Evolutionary conservation across 2,329 filamentous ascomycete species (phyloP), one percentile per base, ranked within the genome.

Genomic region (Penicillium sp.): DNA sequence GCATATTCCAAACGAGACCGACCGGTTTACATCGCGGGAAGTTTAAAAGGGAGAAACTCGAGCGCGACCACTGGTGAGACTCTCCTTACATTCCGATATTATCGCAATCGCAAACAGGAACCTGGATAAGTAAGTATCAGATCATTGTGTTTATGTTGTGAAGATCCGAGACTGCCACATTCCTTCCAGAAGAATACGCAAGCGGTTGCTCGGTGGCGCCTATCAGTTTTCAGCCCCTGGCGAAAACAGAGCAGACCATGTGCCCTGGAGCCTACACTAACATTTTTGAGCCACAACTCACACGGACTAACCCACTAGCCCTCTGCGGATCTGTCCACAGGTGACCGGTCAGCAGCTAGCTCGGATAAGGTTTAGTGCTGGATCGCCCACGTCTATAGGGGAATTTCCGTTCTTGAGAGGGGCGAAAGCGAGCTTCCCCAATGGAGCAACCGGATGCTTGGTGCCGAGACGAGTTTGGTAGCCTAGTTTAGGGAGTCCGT

Each of bases 101-200:
- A 5, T 36, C n/a, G 13, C 34, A 36, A 36, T n/a, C 34, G 34
- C 13, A n/a, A 36, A 47, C 34, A 11, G 29, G 10, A 21, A 2
- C 18, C 18, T 18, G 2, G 18, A 18, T 18, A 22, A 42, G 36
- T 21, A 18, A 43, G 16, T 29, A 49, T 40, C 34, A 7, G 18
- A 39, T 13, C 24, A 22, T 6, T 18, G 18, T 38, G 7, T 44
- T 10, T 38, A 13, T 38, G n/a, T 22, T 47, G 38, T 34, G 45
- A 24, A 24, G 5, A 21, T 32, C 13, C 22, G 29, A 31, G 43
- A 27, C 24, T 27, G 24, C 18, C 36, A 36, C 49, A 48, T 47
- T 40, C 29, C 21, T 52, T 52, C 50, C 39, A 48, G 44, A 52
- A 52, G 27, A 6, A 47, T 47, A 43, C 43, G 16, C 14, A 34